Conservation (phyloP, 148 eudicot species). For the Vaccinium macrocarpon region DNA sequence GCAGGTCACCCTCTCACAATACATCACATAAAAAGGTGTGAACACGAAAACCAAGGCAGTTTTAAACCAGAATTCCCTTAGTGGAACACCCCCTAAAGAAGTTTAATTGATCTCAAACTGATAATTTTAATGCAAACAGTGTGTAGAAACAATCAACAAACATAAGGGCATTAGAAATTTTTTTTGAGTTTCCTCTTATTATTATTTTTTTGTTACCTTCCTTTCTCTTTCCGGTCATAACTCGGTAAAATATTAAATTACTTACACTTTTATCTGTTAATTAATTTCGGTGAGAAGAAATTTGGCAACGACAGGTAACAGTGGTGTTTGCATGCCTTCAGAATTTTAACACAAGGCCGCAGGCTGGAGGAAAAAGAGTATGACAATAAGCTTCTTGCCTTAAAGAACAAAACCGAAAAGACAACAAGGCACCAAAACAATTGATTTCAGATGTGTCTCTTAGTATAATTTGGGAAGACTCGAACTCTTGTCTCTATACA, state of each 20-base stretch:
- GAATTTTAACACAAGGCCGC: background rate
- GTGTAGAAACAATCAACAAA: background rate
- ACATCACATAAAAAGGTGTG: no score
- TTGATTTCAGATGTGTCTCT: background rate
- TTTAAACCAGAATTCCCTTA: no score
- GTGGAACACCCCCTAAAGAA: background rate
- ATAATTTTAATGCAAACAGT: background rate
- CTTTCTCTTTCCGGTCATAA: background rate
- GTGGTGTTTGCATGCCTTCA: background rate
- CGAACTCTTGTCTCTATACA: background rate
- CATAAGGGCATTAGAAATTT: background rate
- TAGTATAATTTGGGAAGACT: background rate
- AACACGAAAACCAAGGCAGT: no score
- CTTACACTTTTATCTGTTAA: background rate
- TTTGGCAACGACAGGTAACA: background rate
- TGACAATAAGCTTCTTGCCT: background rate
- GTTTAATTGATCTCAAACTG: background rate
- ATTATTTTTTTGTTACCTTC: background rate
- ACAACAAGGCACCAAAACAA: background rate
- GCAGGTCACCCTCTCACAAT: no score
- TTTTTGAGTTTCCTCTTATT: background rate
- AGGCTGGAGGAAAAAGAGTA: background rate
- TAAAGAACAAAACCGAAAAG: background rate
- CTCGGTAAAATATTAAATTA: background rate
- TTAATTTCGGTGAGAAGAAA: background rate